Evolutionary conservation across 306 rosid species (phyloP).

Genomic region (Citrullus colocynthis): DNA sequence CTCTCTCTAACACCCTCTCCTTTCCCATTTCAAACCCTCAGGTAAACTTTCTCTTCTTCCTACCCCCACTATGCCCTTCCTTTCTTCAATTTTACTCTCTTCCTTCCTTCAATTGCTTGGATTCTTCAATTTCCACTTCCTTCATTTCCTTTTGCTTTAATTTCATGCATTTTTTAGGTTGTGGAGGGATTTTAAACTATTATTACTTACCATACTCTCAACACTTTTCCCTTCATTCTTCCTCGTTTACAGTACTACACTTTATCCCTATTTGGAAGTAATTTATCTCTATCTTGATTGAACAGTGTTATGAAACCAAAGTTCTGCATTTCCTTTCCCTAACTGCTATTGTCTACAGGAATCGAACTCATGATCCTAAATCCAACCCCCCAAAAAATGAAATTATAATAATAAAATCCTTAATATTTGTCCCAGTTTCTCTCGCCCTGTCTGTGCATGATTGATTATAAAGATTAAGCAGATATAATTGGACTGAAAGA

Average conservation of each 20-base stretch:
- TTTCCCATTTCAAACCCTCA: slow-evolving; percentile 25
- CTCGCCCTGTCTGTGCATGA: background rate
- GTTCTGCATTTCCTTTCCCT: background rate
- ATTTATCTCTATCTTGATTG: background rate
- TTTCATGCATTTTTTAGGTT: background rate
- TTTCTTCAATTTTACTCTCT: background rate
- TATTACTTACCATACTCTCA: background rate
- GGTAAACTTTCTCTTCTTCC: slow-evolving; percentile 18
- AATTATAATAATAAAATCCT: background rate
- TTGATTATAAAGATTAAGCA: background rate
- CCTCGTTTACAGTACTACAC: background rate
- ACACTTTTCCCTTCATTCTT: background rate
- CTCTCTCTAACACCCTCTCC: slow-evolving; percentile 31
- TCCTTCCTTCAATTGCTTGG: background rate
- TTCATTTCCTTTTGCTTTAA: background rate
- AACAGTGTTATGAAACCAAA: background rate
- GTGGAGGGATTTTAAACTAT: no score
- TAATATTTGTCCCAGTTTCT: background rate
- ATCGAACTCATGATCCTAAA: background rate
- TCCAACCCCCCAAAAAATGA: background rate
- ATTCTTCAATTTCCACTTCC: background rate
- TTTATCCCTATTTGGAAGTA: background rate
- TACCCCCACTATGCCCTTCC: background rate
- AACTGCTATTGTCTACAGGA: background rate
- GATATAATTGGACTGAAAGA: background rate